Evolutionary conservation across 106 monocot genomes (phyloP), one percentile per base, ranked within the genome.

Genomic region (Apostasia ramifera): DNA sequence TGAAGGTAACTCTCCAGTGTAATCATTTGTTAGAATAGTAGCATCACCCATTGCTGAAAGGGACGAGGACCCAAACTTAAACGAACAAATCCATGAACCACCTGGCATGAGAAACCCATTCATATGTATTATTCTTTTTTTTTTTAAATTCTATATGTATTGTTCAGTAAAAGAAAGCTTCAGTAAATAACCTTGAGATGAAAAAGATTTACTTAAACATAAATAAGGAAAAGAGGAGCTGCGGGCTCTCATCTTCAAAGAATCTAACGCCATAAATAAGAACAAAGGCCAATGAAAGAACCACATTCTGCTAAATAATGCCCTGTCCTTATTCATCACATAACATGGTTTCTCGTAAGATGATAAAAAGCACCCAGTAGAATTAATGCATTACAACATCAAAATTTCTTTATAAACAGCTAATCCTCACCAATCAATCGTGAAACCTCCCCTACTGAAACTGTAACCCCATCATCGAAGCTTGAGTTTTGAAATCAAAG

Each of bases 21-120:
- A 76, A 38, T 86, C 83, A 79, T 66, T 79, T 68, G 84, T 80
- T 44, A 59, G 51, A 42, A 78, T 14, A 45, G 86, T 70, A 49
- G 60, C 11, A 74, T 79, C 67, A 70, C 73, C 82, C 49, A 81
- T 59, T 53, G 81, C 58, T 69, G 81, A 56, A 70, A 72, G 61
- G 42, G 68, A 68, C 2, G 40, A 67, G 53, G 11, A 69, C 69
- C 41, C 8, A 3, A 40, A 53, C 59, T 51, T 68, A 61, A 37
- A 54, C 47, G 61, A 61, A 53, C 44, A 61, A 61, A 54, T 8
- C 1, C 48, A 37, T 65, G 37, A 47, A 14, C 65, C 48, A 65
- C 6, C 65, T 65, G 47, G 8, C 14, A 65, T 48, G 14, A 13
- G 48, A 6, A 65, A 15, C 3, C 47, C 47, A 65, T 49, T 8